phyloP scores from a whole-genome alignment of 1,284 basidiomycete species.

The Violaceomyces palustris region DNA sequence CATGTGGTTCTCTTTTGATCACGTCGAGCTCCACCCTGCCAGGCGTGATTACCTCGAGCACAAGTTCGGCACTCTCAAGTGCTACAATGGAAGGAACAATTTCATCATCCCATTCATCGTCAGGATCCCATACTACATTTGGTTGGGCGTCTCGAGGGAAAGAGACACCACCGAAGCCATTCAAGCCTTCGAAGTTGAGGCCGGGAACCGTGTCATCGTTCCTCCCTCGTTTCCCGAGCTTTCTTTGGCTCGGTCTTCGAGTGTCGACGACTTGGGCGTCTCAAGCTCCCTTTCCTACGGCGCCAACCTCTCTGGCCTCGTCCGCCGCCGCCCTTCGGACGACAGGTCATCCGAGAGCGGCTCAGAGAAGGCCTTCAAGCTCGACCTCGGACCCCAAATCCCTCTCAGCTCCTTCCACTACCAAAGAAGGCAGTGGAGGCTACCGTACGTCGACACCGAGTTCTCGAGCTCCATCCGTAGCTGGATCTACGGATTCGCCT shows the following conservation, averaged over 20 bases:
- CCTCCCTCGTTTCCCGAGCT: constrained; percentile 51
- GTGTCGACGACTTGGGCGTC: constrained; percentile 21
- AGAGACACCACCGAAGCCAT: constrained; percentile 63
- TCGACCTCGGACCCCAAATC: constrained; percentile 38
- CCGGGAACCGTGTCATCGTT: constrained; percentile 59
- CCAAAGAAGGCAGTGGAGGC: constrained; percentile 60
- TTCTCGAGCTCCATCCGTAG: constrained; percentile 71
- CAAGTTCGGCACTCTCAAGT: constrained; percentile 66
- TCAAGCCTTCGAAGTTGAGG: constrained; percentile 67
- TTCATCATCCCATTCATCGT: constrained; percentile 68
- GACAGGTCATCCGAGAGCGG: constrained; percentile 53
- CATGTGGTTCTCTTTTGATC: constrained; percentile 68
- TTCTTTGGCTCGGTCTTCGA: neutral
- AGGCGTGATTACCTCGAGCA: constrained; percentile 68
- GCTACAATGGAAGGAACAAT: constrained; percentile 68
- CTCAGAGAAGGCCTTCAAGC: constrained; percentile 47
- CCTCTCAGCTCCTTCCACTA: constrained; percentile 73
- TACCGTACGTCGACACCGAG: constrained; percentile 72
- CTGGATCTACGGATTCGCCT: constrained; percentile 70
- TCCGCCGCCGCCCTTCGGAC: constrained; percentile 53
- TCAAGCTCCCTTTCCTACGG: constrained; percentile 3
- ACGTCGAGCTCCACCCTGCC: constrained; percentile 67
- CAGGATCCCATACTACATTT: constrained; percentile 69
- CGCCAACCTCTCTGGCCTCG: constrained; percentile 54
- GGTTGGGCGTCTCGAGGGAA: constrained; percentile 67